phyloP scores from a whole-genome alignment of 306 rosid genomes.

The Echinosophora koreensis region DNA sequence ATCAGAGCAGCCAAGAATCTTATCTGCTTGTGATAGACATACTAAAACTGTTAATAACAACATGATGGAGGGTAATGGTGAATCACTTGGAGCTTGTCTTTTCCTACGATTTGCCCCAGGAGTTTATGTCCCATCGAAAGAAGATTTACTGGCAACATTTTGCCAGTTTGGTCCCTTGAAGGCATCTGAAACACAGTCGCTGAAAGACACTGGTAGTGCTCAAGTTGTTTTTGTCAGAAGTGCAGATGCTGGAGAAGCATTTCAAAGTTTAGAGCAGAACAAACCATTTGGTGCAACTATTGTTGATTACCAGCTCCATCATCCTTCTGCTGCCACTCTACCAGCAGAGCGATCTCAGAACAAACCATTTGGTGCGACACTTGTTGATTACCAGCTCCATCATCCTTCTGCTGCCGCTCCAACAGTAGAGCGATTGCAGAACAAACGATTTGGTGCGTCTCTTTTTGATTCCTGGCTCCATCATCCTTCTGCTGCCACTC shows the following conservation, averaged over 20 bases:
- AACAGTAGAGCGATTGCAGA: slow-evolving; percentile 15
- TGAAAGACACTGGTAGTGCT: slow-evolving; percentile 57
- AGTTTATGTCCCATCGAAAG: slow-evolving; percentile 70
- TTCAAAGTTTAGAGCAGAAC: slow-evolving; percentile 61
- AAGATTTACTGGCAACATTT: slow-evolving; percentile 68
- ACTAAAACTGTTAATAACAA: slow-evolving; percentile 38
- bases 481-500: slow-evolving; percentile 52
- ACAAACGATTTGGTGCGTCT: slow-evolving; percentile 63
- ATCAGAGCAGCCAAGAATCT: slow-evolving; percentile 39
- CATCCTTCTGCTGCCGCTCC: slow-evolving; percentile 52
- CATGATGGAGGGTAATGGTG: slow-evolving; percentile 51
- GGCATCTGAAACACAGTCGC: slow-evolving; percentile 64
- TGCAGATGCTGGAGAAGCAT: slow-evolving; percentile 73
- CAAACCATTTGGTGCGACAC: slow-evolving; percentile 65
- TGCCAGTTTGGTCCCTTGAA: slow-evolving; percentile 80
- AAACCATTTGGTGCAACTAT: slow-evolving; percentile 66
- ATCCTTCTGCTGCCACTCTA: slow-evolving; percentile 50
- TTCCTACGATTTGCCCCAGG: slow-evolving; percentile 71
- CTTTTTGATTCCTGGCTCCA: slow-evolving; percentile 64
- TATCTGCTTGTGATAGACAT: slow-evolving; percentile 40
- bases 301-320: slow-evolving; percentile 60
- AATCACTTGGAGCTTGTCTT: slow-evolving; percentile 62
- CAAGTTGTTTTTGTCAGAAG: slow-evolving; percentile 67
- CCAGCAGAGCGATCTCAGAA: slow-evolving; percentile 25
- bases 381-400: slow-evolving; percentile 61